phyloP scores from a whole-genome alignment of 148 eudicot species.

The Arctostaphylos glauca region DNA sequence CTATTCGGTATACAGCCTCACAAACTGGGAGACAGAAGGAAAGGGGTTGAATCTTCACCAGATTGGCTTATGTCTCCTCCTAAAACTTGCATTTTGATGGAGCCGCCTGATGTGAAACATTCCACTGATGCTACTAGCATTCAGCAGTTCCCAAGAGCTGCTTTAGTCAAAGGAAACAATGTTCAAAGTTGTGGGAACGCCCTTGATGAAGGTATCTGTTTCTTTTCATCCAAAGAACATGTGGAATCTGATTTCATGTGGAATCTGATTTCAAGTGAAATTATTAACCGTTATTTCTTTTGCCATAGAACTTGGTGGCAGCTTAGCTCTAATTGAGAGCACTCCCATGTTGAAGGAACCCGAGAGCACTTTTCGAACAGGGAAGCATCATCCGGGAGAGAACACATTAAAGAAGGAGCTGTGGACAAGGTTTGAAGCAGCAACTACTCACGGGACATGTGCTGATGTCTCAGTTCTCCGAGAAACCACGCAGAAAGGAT shows the following conservation, averaged over 20 bases:
- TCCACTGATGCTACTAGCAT: conserved; percentile 24
- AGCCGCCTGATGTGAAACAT: conserved; percentile 56
- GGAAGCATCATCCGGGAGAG: conserved; percentile 77
- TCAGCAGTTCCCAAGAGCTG: conserved; percentile 26
- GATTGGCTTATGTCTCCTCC: conserved; percentile 88
- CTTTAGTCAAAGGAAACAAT: not conserved
- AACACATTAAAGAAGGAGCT: conserved; percentile 89
- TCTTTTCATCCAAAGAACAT: not conserved
- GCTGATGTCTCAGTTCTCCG: conserved; percentile 24
- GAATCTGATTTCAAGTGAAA: conserved; percentile 8
- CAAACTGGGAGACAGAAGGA: conserved; percentile 33
- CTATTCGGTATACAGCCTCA: conserved; percentile 51
- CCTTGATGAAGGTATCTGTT: conserved; percentile 21
- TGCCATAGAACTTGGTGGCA: conserved; percentile 29
- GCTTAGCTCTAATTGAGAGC: conserved; percentile 33
- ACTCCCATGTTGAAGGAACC: conserved; percentile 77
- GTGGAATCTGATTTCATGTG: conserved; percentile 2
- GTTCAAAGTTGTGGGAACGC: not conserved
- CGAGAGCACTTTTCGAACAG: conserved; percentile 39
- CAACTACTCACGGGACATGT: conserved; percentile 38
- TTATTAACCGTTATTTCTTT: not conserved
- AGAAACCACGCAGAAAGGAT: conserved; percentile 45
- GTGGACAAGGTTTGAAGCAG: conserved; percentile 89
- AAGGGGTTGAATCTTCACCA: conserved; percentile 58
- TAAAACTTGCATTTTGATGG: conserved; percentile 76